Evolutionary conservation across 495 filamentous ascomycete species (phyloP).

Genomic region (Stereocaulon alpinum): DNA sequence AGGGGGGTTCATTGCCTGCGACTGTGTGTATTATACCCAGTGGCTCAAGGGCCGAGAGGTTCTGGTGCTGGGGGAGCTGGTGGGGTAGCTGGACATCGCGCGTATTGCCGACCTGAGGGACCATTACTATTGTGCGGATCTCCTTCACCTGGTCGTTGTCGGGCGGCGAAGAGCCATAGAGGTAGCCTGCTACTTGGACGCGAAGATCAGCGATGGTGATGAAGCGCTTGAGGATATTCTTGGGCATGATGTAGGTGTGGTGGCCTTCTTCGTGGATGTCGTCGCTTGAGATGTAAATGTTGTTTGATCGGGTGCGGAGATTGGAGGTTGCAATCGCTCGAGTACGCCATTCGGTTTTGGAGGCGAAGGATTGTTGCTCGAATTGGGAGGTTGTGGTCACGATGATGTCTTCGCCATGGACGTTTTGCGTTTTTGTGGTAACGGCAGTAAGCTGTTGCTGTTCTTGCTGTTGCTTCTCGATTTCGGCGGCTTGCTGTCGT

Average conservation of each 20-base stretch:
- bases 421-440: slow-evolving; percentile 96
- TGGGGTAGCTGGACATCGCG: slow-evolving; percentile 86
- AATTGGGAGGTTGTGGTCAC: slow-evolving; percentile 96
- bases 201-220: slow-evolving; percentile 96
- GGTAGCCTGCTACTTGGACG: slow-evolving; percentile 89
- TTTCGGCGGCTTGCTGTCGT: slow-evolving; percentile 95
- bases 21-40: slow-evolving; percentile 94
- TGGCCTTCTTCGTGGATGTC: slow-evolving; percentile 71
- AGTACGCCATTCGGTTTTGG: slow-evolving; percentile 98
- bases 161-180: slow-evolving; percentile 85
- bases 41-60: slow-evolving; percentile 78
- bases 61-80: slow-evolving; percentile 87
- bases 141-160: slow-evolving; percentile 98
- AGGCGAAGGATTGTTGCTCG: slow-evolving; percentile 94
- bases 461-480: slow-evolving; percentile 97
- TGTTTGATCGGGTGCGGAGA: slow-evolving; percentile 86
- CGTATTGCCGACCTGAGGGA: slow-evolving; percentile 90
- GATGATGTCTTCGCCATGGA: slow-evolving; percentile 95
- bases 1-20: slow-evolving; percentile 85
- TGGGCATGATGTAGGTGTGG: slow-evolving; percentile 88
- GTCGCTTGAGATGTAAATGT: slow-evolving; percentile 95
- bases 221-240: slow-evolving; percentile 97
- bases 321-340: slow-evolving; percentile 94
- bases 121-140: slow-evolving; percentile 89
- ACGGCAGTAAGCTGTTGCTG: slow-evolving; percentile 94